Percentiles rank a stretch among this genome's conserved stretches.
phyloP scores from a whole-genome alignment of 192 early-diverging fungal species.

The Linnemannia exigua region DNA sequence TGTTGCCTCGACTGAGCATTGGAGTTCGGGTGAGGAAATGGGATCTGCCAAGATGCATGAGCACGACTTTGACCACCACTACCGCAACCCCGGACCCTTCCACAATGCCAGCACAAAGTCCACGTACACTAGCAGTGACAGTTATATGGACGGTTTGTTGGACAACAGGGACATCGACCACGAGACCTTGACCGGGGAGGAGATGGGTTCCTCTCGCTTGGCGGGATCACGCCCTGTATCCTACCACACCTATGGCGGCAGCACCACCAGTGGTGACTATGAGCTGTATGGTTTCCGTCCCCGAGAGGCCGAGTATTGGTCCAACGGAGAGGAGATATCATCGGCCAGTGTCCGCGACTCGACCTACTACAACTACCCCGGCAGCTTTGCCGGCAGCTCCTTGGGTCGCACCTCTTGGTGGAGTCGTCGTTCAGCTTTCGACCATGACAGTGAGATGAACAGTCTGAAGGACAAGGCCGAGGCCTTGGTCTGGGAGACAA shows the following conservation, averaged over 20 bases:
- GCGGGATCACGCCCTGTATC: background rate
- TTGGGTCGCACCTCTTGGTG: conserved; percentile 40
- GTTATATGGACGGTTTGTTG: conserved; percentile 29
- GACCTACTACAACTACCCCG: conserved; percentile 43
- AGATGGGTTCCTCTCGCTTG: conserved; percentile 48
- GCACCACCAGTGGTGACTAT: background rate
- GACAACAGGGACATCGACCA: conserved; percentile 25
- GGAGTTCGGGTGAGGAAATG: conserved; percentile 6
- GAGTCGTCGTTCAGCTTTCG: background rate
- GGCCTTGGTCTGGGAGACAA: conserved; percentile 46
- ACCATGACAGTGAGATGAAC: conserved; percentile 27
- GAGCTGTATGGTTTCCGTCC: background rate
- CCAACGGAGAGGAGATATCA: conserved; percentile 47
- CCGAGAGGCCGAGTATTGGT: conserved; percentile 40
- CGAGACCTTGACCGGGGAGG: conserved; percentile 30
- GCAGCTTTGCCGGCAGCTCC: conserved; percentile 31
- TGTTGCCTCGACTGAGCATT: background rate
- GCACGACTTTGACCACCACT: background rate
- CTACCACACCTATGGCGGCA: background rate
- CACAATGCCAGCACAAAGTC: background rate
- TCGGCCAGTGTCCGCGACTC: conserved; percentile 39
- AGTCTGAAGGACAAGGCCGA: conserved; percentile 37
- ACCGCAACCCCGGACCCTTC: background rate
- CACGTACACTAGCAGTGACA: conserved; percentile 22
- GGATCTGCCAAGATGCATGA: conserved; percentile 5